These are phyloP conservation scores for Vanrija sp. DNA, from an alignment of 1,284 basidiomycete genomes.

Conservation along the genomic window DNA sequence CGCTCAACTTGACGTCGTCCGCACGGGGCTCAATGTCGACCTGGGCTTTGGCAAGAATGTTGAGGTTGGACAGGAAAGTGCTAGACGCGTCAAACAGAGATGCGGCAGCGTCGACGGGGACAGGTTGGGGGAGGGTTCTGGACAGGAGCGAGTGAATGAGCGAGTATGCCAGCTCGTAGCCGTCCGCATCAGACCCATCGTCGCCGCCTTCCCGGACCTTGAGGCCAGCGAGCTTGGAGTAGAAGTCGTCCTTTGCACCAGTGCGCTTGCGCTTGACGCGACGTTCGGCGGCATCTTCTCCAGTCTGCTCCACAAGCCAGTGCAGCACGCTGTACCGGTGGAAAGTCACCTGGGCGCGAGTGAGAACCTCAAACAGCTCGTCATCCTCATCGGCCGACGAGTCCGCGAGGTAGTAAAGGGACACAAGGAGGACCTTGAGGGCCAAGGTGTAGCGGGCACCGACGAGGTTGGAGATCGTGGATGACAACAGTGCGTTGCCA, in stretches of 20 bases:
- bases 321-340: conserved; percentile 40
- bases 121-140: conserved; percentile 22
- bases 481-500: conserved; percentile 39
- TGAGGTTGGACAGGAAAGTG: conserved; percentile 15
- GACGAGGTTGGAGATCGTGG: conserved; percentile 29
- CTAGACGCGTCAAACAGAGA: conserved; percentile 23
- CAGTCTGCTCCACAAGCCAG: conserved; percentile 40
- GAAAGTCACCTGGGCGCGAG: conserved; percentile 34
- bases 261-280: conserved; percentile 20
- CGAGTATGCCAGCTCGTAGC: conserved; percentile 56
- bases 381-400: conserved; percentile 25
- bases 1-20: conserved; percentile 65
- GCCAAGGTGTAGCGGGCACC: conserved; percentile 39
- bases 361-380: conserved; percentile 32
- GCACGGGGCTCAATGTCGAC: conserved; percentile 29
- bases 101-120: conserved; percentile 55
- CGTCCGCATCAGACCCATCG: conserved; percentile 24
- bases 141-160: conserved; percentile 65
- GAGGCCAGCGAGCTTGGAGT: conserved; percentile 51
- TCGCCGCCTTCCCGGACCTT: conserved; percentile 25
- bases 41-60: conserved; percentile 10
- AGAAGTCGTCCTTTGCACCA: conserved; percentile 23
- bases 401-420: conserved; percentile 37
- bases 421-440: conserved; percentile 39
- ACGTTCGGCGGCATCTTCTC: conserved; percentile 23